These are phyloP conservation scores for Plantago elongata DNA, from an alignment of 257 asterid genomes.

Conservation along the genomic window DNA sequence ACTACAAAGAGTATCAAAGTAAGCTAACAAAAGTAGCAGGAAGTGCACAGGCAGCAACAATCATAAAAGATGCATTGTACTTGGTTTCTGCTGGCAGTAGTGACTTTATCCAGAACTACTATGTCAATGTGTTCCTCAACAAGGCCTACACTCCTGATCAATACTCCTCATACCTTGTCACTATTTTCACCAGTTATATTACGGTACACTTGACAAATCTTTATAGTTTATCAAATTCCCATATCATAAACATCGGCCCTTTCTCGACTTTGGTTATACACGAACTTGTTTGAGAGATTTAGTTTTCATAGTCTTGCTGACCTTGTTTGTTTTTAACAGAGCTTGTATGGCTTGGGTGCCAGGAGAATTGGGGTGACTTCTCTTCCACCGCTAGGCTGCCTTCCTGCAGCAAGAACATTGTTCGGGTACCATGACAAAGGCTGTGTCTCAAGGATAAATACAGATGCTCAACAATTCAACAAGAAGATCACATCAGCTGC, in stretches of 20 bases:
- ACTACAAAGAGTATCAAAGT: constrained; percentile 66
- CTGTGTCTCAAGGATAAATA: constrained; percentile 62
- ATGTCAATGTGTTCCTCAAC: constrained; percentile 67
- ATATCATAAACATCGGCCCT: neutral
- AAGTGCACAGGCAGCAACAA: constrained; percentile 40
- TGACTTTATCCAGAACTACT: constrained; percentile 84
- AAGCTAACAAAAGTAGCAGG: constrained; percentile 72
- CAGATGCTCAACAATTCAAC: constrained; percentile 73
- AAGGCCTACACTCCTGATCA: constrained; percentile 67
- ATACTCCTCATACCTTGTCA: constrained; percentile 61
- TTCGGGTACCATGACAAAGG: constrained; percentile 70
- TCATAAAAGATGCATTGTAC: constrained; percentile 54
- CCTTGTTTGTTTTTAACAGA: constrained; percentile 27
- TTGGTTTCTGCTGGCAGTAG: constrained; percentile 69
- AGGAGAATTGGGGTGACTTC: constrained; percentile 90
- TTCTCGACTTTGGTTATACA: neutral
- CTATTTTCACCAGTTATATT: constrained; percentile 48
- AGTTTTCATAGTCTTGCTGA: neutral
- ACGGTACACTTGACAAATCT: constrained; percentile 32
- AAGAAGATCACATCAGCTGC: constrained; percentile 67
- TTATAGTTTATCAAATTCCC: no score
- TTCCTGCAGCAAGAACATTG: constrained; percentile 75
- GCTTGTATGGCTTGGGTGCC: constrained; percentile 71
- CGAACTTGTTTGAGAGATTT: no score
- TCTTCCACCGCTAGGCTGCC: constrained; percentile 90